Conservation (phyloP, 305 asterid genomes). For the Plantago coronopus region DNA sequence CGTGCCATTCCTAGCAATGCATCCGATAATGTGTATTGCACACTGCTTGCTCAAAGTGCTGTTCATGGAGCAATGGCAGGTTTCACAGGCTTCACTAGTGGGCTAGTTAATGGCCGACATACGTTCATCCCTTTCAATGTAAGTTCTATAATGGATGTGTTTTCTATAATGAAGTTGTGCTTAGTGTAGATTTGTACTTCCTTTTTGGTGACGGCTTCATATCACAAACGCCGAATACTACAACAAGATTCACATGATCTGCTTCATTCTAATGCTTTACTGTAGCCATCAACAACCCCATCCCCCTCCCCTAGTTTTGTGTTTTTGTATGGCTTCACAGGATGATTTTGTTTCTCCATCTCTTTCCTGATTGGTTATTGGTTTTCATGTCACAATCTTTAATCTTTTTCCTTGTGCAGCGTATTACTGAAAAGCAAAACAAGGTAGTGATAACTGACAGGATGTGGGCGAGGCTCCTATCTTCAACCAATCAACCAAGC, state of each 20-base stretch:
- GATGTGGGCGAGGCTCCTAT: slow-evolving; percentile 62
- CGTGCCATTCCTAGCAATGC: slow-evolving; percentile 89
- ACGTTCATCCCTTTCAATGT: slow-evolving; percentile 73
- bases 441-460: slow-evolving; percentile 86
- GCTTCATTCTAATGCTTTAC: too few species aligned
- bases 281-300: too few species aligned
- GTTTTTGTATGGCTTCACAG: too few species aligned
- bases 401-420: slow-evolving; percentile 41
- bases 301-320: too few species aligned
- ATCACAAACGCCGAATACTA: too few species aligned
- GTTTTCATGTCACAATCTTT: too few species aligned
- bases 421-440: slow-evolving; percentile 71
- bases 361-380: too few species aligned
- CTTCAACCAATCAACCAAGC: slow-evolving; percentile 58
- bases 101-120: slow-evolving; percentile 77
- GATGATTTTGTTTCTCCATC: too few species aligned
- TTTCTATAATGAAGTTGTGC: neutral
- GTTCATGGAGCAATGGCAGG: slow-evolving; percentile 94
- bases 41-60: slow-evolving; percentile 81
- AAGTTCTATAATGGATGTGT: slow-evolving; percentile 24
- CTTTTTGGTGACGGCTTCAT: too few species aligned
- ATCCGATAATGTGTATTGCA: slow-evolving; percentile 74
- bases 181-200: too few species aligned
- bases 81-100: slow-evolving; percentile 68
- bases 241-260: too few species aligned